Evolutionary conservation across 805 yeast genomes (phyloP).

Genomic region (Isabelozyma heimii): DNA sequence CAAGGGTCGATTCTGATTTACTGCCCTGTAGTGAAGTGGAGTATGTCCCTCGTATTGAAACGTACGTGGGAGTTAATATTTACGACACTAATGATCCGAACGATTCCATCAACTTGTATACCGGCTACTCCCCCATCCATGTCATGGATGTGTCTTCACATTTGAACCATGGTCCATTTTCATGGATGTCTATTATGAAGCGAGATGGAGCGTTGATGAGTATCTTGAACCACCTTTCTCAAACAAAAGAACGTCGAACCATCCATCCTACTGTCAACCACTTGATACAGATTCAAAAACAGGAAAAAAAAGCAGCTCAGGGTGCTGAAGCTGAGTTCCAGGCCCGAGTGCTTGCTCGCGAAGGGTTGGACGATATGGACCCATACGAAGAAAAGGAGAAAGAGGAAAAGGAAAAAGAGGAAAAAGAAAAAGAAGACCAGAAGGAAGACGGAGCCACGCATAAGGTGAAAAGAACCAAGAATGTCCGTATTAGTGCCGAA

Average conservation of each 20-base stretch:
- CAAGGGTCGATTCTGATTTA: too few relatives aligned
- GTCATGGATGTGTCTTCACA: constrained; percentile 35
- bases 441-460: background rate
- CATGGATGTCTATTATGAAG: constrained; percentile 47
- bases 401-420: constrained; percentile 1
- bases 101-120: constrained; percentile 41
- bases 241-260: background rate
- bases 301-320: background rate
- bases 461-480: constrained; percentile 1
- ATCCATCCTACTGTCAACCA: background rate
- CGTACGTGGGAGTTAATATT: constrained; percentile 20
- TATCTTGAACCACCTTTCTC: background rate
- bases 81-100: constrained; percentile 17
- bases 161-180: constrained; percentile 50
- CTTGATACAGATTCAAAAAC: background rate
- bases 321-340: constrained; percentile 18
- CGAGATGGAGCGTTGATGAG: constrained; percentile 36
- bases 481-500: background rate
- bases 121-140: constrained; percentile 42
- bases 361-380: constrained; percentile 20
- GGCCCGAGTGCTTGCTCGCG: constrained; percentile 20
- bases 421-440: constrained; percentile 1
- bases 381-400: constrained; percentile 8
- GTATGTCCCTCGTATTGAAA: background rate
- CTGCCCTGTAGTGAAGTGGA: too few relatives aligned